A percentile compares a stretch with the other conserved stretches of the same genome.
phyloP scores from a whole-genome alignment of 129 eudicot species.

The Saposhnikovia divaricata region DNA sequence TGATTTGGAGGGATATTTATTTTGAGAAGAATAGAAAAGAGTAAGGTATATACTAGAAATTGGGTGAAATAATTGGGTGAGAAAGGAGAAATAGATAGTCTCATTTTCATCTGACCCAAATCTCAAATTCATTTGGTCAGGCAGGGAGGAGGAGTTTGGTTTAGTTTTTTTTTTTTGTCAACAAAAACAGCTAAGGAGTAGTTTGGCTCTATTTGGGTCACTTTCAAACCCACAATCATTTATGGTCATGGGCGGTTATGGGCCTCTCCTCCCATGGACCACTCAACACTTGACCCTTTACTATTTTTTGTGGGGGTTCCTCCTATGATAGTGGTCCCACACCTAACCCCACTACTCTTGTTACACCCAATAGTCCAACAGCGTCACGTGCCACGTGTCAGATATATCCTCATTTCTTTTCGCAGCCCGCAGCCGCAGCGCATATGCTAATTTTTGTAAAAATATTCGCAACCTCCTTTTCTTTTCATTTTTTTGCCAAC shows the following conservation, averaged over 20 bases:
- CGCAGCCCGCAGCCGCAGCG: too few relatives aligned
- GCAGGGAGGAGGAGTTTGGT: neutral
- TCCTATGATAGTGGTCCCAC: neutral
- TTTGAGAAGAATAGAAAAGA: neutral
- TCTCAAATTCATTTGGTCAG: neutral
- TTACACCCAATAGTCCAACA: neutral
- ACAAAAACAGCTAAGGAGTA: neutral
- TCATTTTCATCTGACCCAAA: neutral
- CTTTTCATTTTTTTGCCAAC: neutral
- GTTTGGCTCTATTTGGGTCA: constrained; percentile 4
- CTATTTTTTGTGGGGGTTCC: neutral
- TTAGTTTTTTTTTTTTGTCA: neutral
- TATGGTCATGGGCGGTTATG: constrained; percentile 7
- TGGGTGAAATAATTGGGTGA: neutral
- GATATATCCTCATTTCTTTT: too few relatives aligned
- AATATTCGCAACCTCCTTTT: too few relatives aligned
- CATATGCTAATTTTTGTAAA: neutral
- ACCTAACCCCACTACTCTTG: neutral
- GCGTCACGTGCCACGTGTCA: neutral
- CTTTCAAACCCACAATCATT: constrained; percentile 9
- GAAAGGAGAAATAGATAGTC: neutral
- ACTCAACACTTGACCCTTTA: neutral
- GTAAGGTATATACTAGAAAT: neutral
- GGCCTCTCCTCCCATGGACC: constrained; percentile 6
- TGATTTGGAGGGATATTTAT: neutral